phyloP scores from a whole-genome alignment of 106 monocot species.

The Apostasia ramifera region DNA sequence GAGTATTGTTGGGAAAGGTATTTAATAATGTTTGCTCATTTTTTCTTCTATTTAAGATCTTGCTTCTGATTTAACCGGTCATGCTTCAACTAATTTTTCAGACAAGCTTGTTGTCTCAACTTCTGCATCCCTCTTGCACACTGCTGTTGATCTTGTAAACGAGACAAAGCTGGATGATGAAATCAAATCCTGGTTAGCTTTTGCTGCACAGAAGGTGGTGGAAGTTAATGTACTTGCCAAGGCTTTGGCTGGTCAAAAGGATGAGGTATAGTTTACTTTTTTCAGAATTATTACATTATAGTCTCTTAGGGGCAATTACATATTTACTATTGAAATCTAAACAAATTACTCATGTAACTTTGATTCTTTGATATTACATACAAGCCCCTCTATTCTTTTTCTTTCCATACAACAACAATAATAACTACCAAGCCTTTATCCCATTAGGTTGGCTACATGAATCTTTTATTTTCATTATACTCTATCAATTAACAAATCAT shows the following conservation, averaged over 20 bases:
- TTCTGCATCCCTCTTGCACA: slow-evolving; percentile 22
- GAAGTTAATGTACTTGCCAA: slow-evolving; percentile 28
- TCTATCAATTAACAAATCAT: no score
- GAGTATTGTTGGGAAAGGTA: slow-evolving; percentile 22
- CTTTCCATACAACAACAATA: background rate
- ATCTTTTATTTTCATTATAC: no score
- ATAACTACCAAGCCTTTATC: background rate
- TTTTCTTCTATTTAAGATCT: background rate
- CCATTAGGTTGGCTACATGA: no score
- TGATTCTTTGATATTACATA: no score
- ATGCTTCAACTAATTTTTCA: background rate
- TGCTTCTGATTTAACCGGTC: background rate
- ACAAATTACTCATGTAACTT: no score
- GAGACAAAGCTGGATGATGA: slow-evolving; percentile 29
- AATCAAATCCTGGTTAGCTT: slow-evolving; percentile 30
- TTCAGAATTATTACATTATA: no score
- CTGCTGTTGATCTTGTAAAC: slow-evolving; percentile 25
- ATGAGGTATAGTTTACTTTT: slow-evolving; percentile 14
- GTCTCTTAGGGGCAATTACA: no score
- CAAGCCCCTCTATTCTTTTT: background rate
- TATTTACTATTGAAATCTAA: no score
- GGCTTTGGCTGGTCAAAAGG: slow-evolving; percentile 22
- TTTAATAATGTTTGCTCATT: background rate
- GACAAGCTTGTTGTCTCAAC: slow-evolving; percentile 28
- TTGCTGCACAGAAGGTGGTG: slow-evolving; percentile 27